Evolutionary conservation across 2,329 filamentous ascomycete species (phyloP), one percentile per base, ranked within the genome.

Genomic region (Sarocladium strictum): DNA sequence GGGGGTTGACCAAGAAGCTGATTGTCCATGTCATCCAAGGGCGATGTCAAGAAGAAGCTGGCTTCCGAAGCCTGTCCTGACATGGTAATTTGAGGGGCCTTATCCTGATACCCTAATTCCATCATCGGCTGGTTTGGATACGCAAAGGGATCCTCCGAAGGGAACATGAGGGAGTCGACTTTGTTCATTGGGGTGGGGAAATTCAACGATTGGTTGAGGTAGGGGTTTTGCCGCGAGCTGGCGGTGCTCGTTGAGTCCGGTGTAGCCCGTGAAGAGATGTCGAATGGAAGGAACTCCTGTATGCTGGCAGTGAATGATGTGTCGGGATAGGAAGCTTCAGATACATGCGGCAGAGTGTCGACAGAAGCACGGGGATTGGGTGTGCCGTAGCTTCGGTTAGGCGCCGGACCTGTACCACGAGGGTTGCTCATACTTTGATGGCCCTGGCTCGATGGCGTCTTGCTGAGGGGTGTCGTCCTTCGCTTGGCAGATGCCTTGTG

Each of bases 131-230:
- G 87, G 62, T 86, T 90, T 0, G 87, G 88, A 62, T 93, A 94
- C 0, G 85, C 86, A 58, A 93, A 87, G 0, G 89, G 87, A 62
- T 93, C 88, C 32, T 82, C 79, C 0, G 87, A 86, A 1, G 87
- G 85, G 63, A 93, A 93, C 86, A 93, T 91, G 72, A 92, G 83
- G 3, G 85, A 83, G 56, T 86, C 86, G 6, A 92, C 77, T 64
- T 89, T 87, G 59, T 87, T 81, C 15, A 91, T 73, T 3, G 73
- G 71, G 61, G 74, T 80, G 47, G 69, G 56, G 57, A 64, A 53
- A 53, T 62, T 61, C 5, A 70, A 60, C 9, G 65, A 64, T 10
- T 70, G 68, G 2, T 67, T 63, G 17, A 64, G 61, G 53, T 66
- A 68, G 3, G 58, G 61, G 32, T 67, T 66, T 24, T 62, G 68